Conservation (phyloP, 352 stramenopile genomes). For the Pythium guiyangense region DNA sequence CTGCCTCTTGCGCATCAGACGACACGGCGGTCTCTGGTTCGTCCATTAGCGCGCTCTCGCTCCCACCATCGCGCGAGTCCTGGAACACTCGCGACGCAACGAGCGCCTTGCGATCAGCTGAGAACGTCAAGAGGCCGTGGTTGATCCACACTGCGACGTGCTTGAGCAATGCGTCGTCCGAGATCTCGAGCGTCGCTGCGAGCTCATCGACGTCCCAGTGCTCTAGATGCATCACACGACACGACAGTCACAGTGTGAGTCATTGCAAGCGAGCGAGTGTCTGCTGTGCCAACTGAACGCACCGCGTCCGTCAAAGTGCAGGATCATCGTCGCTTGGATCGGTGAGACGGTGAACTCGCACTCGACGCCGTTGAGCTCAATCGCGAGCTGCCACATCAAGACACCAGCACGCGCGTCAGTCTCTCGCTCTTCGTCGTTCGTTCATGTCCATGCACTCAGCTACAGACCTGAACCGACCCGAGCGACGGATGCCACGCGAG, state of each 20-base stretch:
- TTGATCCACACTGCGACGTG: slow-evolving; percentile 71
- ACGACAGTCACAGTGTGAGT: background rate
- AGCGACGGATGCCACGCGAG: slow-evolving; percentile 93
- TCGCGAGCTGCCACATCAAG: slow-evolving; percentile 29
- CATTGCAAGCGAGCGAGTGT: background rate
- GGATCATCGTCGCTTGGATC: slow-evolving; percentile 92
- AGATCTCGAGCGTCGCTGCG: slow-evolving; percentile 53
- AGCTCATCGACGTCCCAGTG: slow-evolving; percentile 60
- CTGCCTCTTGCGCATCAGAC: slow-evolving; percentile 84
- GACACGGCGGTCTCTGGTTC: slow-evolving; percentile 85
- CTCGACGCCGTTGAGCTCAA: slow-evolving; percentile 87
- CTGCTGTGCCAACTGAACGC: background rate
- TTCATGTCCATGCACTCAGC: too few relatives aligned
- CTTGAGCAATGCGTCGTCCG: slow-evolving; percentile 48
- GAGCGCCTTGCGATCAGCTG: slow-evolving; percentile 35
- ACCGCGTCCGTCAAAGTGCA: slow-evolving; percentile 94
- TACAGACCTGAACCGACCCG: slow-evolving; percentile 80
- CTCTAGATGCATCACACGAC: slow-evolving; percentile 17
- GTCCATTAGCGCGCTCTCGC: slow-evolving; percentile 32
- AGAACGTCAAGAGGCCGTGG: slow-evolving; percentile 53
- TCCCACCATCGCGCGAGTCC: slow-evolving; percentile 29
- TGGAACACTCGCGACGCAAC: slow-evolving; percentile 36
- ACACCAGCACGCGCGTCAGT: slow-evolving; percentile 1
- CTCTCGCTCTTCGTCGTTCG: too few relatives aligned
- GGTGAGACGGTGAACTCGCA: slow-evolving; percentile 89